phyloP scores from a whole-genome alignment of 441 rosid species.

The Sinapis alba region DNA sequence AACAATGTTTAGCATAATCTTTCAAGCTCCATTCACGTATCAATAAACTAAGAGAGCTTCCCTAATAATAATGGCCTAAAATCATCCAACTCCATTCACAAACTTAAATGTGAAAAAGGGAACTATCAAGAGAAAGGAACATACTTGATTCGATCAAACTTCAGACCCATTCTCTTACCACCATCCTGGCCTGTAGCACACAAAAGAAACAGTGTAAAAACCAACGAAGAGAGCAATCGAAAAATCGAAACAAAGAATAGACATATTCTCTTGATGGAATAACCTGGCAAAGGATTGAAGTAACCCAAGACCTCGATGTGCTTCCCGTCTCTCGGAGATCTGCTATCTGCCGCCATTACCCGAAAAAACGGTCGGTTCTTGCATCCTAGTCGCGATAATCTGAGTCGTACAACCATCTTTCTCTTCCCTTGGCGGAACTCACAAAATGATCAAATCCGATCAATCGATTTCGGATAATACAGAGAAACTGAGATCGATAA shows the following conservation, averaged over 20 bases:
- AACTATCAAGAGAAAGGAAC: constrained; percentile 19
- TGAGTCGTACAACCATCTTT: constrained; percentile 67
- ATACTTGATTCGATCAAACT: constrained; percentile 79
- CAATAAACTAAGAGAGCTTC: too few relatives aligned
- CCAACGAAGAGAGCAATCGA: constrained; percentile 2
- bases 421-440: background rate
- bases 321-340: constrained; percentile 77
- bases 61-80: too few relatives aligned
- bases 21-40: too few relatives aligned
- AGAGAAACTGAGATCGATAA: constrained; percentile 4
- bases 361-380: constrained; percentile 71
- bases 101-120: too few relatives aligned
- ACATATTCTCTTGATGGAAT: background rate
- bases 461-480: constrained; percentile 18
- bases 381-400: constrained; percentile 76
- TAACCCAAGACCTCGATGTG: constrained; percentile 79
- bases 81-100: too few relatives aligned
- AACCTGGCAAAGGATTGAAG: constrained; percentile 79
- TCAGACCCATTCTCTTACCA: constrained; percentile 82
- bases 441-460: background rate
- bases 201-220: background rate
- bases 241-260: background rate
- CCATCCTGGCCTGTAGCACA: constrained; percentile 74
- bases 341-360: constrained; percentile 81
- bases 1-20: too few relatives aligned